Conservation (phyloP, 169 alveolate species). For the Amoebophrya sp. region DNA sequence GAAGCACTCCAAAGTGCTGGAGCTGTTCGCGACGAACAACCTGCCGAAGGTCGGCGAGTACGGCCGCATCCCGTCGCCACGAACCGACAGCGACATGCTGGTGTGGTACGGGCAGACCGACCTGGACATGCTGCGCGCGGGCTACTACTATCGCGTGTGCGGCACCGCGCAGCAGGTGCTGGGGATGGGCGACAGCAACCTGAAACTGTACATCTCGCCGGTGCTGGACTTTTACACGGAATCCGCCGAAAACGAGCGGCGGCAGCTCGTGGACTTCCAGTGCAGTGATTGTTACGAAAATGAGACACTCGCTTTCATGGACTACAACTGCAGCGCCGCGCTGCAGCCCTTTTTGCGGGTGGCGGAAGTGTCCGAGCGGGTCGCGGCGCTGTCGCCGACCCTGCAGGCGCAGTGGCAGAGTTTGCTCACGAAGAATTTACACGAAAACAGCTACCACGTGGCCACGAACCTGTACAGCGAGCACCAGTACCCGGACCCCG, state of each 20-base stretch:
- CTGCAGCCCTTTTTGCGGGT: not conserved
- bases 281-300: not conserved
- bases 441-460: not conserved
- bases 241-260: not conserved
- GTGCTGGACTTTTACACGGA: not conserved
- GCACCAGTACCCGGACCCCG: not conserved
- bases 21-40: not conserved
- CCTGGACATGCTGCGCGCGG: not conserved
- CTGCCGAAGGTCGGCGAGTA: not conserved
- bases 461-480: not conserved
- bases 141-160: not conserved
- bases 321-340: not conserved
- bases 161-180: not conserved
- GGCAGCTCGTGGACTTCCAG: not conserved
- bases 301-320: not conserved
- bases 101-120: not conserved
- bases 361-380: not conserved
- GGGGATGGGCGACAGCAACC: not conserved
- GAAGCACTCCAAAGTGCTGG: not conserved
- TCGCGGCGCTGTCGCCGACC: not conserved
- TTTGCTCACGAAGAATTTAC: not conserved
- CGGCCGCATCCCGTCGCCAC: not conserved
- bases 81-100: not conserved
- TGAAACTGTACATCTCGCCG: not conserved
- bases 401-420: not conserved